These are phyloP conservation scores for Colletotrichum trifolii DNA, from an alignment of 2,329 filamentous ascomycete genomes.

Conservation along the genomic window DNA sequence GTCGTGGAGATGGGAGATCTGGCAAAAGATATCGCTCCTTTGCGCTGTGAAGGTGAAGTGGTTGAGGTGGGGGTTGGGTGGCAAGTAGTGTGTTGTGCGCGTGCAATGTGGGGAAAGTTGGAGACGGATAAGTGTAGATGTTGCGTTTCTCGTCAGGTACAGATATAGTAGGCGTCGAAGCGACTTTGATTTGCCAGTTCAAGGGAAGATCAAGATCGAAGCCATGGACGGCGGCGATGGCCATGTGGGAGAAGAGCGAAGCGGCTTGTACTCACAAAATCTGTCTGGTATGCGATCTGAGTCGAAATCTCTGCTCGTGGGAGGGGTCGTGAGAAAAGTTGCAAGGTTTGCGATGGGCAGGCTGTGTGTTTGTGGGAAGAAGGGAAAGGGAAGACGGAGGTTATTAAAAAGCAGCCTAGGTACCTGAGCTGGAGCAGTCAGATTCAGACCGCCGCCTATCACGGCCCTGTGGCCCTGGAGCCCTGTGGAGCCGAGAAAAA, in stretches of 20 bases:
- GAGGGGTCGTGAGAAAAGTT: conserved; percentile 22
- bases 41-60: conserved; percentile 18
- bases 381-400: conserved; percentile 22
- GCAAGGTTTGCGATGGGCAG: conserved; percentile 27
- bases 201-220: not conserved
- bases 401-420: conserved; percentile 30
- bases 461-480: too few relatives aligned
- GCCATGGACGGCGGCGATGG: not conserved
- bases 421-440: not conserved
- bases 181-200: not conserved
- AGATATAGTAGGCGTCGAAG: not conserved
- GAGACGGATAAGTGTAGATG: conserved; percentile 27
- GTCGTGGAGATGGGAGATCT: conserved; percentile 14
- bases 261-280: conserved; percentile 17
- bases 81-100: conserved; percentile 37
- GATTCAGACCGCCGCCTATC: conserved; percentile 23
- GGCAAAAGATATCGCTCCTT: conserved; percentile 15
- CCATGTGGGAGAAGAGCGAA: not conserved
- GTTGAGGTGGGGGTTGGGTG: conserved; percentile 25
- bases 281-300: conserved; percentile 4
- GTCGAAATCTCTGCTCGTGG: conserved; percentile 32
- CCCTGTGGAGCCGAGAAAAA: conserved; percentile 34
- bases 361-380: conserved; percentile 34
- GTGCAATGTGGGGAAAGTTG: conserved; percentile 37
- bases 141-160: conserved; percentile 7